Evolutionary conservation across 2,329 filamentous ascomycete species (phyloP).

Genomic region (Atkinsonella texensis): DNA sequence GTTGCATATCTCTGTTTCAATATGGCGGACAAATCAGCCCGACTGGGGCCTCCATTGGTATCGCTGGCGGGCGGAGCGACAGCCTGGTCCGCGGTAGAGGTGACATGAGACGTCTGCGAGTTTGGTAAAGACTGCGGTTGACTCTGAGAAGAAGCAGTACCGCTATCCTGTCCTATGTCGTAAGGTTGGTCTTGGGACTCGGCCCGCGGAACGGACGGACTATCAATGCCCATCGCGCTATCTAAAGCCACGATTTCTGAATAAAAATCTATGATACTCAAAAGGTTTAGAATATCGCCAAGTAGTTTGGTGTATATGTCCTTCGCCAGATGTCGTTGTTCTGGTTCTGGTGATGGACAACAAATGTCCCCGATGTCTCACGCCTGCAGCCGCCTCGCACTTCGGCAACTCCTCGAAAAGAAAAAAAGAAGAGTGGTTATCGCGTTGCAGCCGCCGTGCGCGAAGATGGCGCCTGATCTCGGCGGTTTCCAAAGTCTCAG

Average conservation of each 20-base stretch:
- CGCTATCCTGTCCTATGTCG: conserved; percentile 2
- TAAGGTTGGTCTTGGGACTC: not conserved
- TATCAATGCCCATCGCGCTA: conserved; percentile 1
- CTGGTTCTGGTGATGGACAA: not conserved
- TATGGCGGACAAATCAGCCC: conserved; percentile 10
- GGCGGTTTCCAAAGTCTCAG: not conserved
- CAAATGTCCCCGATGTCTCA: not conserved
- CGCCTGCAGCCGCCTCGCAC: not conserved
- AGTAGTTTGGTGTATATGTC: not conserved
- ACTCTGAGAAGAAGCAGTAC: conserved; percentile 9
- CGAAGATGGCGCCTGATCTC: not conserved
- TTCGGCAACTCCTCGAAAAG: no score
- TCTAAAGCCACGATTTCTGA: not conserved
- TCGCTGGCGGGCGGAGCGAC: conserved; percentile 19
- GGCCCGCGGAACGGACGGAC: conserved; percentile 2
- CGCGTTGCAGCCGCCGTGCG: not conserved
- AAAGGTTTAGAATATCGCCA: no score
- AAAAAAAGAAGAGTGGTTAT: no score
- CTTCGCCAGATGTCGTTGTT: not conserved
- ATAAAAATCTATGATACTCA: no score
- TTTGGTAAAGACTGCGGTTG: conserved; percentile 10
- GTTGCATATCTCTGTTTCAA: conserved; percentile 5
- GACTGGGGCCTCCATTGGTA: conserved; percentile 8
- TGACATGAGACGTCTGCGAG: conserved; percentile 17
- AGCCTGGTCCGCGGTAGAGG: conserved; percentile 15